Conservation (phyloP, 257 asterid species). For the Capsicum rhomboideum region DNA sequence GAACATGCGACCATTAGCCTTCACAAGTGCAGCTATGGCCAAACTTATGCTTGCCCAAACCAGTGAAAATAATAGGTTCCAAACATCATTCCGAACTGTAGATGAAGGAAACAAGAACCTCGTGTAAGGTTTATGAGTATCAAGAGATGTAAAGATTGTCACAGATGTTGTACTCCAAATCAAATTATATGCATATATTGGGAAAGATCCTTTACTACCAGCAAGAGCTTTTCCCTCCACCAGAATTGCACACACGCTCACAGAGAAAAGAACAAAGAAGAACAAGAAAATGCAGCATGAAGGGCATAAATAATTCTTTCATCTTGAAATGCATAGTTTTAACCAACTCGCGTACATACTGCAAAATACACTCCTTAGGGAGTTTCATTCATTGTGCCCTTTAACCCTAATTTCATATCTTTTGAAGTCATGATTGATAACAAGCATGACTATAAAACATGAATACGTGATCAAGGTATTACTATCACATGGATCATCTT, state of each 20-base stretch:
- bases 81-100: slow-evolving; percentile 49
- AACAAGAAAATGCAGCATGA: neutral
- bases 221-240: neutral
- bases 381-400: neutral
- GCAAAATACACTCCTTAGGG: neutral
- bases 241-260: neutral
- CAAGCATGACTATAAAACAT: neutral
- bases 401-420: neutral
- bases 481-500: neutral
- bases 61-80: slow-evolving; percentile 58
- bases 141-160: neutral
- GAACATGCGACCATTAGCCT: slow-evolving; percentile 68
- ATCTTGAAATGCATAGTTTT: neutral
- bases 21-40: slow-evolving; percentile 54
- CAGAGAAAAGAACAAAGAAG: neutral
- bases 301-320: neutral
- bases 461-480: neutral
- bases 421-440: neutral
- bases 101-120: neutral
- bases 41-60: slow-evolving; percentile 78
- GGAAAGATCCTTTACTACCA: neutral
- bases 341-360: neutral
- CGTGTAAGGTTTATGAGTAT: neutral
- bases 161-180: neutral
- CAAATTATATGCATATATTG: neutral